Conservation (phyloP, 768 basidiomycete genomes). For the Coprinopsis cinerea region DNA sequence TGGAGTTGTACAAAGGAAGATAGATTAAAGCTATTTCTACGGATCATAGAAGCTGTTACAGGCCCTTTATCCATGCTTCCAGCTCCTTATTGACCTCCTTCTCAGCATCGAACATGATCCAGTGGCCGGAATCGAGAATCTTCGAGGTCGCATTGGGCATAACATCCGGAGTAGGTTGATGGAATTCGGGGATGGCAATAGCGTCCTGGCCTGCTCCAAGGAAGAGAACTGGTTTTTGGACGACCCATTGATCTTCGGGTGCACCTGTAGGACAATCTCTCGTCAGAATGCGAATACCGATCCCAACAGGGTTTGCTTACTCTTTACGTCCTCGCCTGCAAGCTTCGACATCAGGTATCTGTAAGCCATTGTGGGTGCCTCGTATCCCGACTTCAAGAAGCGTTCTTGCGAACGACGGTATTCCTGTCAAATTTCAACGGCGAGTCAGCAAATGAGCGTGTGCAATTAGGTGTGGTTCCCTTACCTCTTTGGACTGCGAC, state of each 20-base stretch:
- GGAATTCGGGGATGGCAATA: conserved; percentile 18
- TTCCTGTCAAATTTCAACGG: conserved; percentile 27
- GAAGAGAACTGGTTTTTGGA: conserved; percentile 31
- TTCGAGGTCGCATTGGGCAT: conserved; percentile 24
- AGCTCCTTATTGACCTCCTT: conserved; percentile 28
- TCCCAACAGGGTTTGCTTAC: conserved; percentile 23
- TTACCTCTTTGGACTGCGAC: conserved; percentile 6
- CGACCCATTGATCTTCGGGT: conserved; percentile 19
- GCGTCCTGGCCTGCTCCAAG: conserved; percentile 26
- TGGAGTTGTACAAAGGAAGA: no score
- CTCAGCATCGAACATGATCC: conserved; percentile 25
- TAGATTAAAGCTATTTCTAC: no score
- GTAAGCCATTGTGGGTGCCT: conserved; percentile 30
- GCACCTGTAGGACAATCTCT: conserved; percentile 12
- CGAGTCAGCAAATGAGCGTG: not conserved
- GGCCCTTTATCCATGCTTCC: conserved; percentile 14
- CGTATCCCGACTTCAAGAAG: conserved; percentile 23
- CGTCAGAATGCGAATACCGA: not conserved
- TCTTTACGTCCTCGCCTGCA: conserved; percentile 26
- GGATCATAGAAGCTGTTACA: no score
- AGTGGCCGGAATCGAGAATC: conserved; percentile 31
- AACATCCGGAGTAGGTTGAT: conserved; percentile 7
- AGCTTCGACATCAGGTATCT: conserved; percentile 17
- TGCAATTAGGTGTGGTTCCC: not conserved
- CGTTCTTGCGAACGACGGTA: conserved; percentile 12